A percentile compares a stretch with the other conserved stretches of the same genome.
Conservation (phyloP, 1,284 basidiomycete species). For the Sphaerobolus stellatus region DNA sequence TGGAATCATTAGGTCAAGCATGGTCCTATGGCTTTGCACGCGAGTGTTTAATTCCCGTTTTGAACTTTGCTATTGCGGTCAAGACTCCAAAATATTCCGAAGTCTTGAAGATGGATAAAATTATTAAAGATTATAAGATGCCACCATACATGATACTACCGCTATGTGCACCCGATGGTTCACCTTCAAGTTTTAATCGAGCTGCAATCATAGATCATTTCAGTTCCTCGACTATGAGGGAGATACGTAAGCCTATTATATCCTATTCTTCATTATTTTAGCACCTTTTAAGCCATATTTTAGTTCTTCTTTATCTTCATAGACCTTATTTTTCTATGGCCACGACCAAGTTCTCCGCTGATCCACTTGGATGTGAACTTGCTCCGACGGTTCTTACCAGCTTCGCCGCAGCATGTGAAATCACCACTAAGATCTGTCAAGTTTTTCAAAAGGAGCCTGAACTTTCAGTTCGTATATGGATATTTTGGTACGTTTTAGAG, state of each 20-base stretch:
- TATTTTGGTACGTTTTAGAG: too few species aligned
- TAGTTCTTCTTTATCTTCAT: constrained; percentile 10
- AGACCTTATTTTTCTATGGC: constrained; percentile 8
- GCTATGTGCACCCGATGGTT: constrained; percentile 45
- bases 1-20: not conserved
- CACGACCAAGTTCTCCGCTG: not conserved
- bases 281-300: not conserved
- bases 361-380: constrained; percentile 6
- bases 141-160: constrained; percentile 45
- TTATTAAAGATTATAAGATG: constrained; percentile 51
- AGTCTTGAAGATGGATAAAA: constrained; percentile 71
- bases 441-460: constrained; percentile 7
- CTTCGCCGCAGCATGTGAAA: not conserved
- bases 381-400: not conserved
- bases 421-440: not conserved
- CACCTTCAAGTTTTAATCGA: constrained; percentile 22
- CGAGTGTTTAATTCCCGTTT: constrained; percentile 5
- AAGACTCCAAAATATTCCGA: constrained; percentile 69
- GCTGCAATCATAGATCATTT: constrained; percentile 3
- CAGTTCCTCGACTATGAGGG: not conserved
- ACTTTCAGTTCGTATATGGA: constrained; percentile 8
- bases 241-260: constrained; percentile 2
- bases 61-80: constrained; percentile 35
- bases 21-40: constrained; percentile 10
- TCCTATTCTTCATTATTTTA: not conserved